Conservation (phyloP, 345 rosid species). For the Physaria fendleri region DNA sequence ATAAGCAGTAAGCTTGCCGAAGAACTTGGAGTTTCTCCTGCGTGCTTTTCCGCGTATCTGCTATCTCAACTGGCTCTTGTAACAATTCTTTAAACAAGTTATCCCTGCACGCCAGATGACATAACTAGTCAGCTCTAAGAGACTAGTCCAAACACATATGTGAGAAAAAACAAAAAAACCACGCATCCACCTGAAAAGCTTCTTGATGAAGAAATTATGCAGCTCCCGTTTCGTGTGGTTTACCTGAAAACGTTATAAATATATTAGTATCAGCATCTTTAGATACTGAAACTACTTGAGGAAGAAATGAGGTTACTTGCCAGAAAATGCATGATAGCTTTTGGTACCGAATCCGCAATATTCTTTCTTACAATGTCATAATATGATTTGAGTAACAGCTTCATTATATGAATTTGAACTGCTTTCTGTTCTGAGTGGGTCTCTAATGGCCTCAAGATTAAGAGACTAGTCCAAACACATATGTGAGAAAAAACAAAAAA, state of each 20-base stretch:
- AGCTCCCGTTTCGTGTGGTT: slow-evolving; percentile 93
- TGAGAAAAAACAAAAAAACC: neutral
- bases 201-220: slow-evolving; percentile 88
- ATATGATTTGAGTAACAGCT: slow-evolving; percentile 78
- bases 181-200: slow-evolving; percentile 81
- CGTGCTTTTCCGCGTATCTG: slow-evolving; percentile 73
- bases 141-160: slow-evolving; percentile 6
- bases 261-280: too few species aligned
- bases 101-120: slow-evolving; percentile 52
- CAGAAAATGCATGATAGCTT: slow-evolving; percentile 98
- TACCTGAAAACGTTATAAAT: slow-evolving; percentile 56
- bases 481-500: too few species aligned
- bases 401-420: slow-evolving; percentile 69
- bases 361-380: slow-evolving; percentile 95
- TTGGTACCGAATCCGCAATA: slow-evolving; percentile 79
- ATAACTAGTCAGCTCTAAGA: neutral
- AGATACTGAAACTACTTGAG: neutral
- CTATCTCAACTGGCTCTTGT: slow-evolving; percentile 94
- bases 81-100: slow-evolving; percentile 97
- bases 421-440: slow-evolving; percentile 80
- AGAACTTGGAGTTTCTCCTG: slow-evolving; percentile 81
- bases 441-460: slow-evolving; percentile 79
- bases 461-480: too few species aligned
- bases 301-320: slow-evolving; percentile 31
- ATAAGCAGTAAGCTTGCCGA: slow-evolving; percentile 91